Evolutionary conservation across 2,329 filamentous ascomycete species (phyloP).

Genomic region (Aspergillus thermomutatus): DNA sequence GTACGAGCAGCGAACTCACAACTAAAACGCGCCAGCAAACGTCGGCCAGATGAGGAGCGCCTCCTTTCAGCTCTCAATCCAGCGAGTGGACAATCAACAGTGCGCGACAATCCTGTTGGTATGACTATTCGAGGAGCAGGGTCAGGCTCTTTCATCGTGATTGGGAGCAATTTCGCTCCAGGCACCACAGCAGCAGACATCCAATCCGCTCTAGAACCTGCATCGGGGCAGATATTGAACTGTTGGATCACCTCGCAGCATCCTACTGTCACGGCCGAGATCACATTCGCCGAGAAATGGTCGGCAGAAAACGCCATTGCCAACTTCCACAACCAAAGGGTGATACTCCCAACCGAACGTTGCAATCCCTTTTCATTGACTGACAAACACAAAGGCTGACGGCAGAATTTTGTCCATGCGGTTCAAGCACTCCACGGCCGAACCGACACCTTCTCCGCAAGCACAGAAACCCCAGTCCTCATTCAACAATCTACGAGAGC

Average conservation of each 20-base stretch:
- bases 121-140: conserved; percentile 56
- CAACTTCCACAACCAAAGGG: conserved; percentile 62
- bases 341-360: conserved; percentile 24
- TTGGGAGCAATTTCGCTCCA: conserved; percentile 63
- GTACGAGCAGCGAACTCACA: conserved; percentile 17
- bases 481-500: conserved; percentile 37
- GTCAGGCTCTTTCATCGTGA: conserved; percentile 54
- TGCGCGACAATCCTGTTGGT: conserved; percentile 31
- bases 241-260: conserved; percentile 53
- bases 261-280: conserved; percentile 59
- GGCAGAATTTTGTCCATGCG: conserved; percentile 58
- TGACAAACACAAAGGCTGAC: conserved; percentile 50
- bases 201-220: conserved; percentile 55
- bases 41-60: conserved; percentile 34
- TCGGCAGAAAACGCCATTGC: conserved; percentile 58
- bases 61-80: conserved; percentile 29
- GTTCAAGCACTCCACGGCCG: conserved; percentile 39
- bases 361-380: background rate
- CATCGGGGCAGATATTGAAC: conserved; percentile 51
- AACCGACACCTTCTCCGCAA: conserved; percentile 11
- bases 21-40: conserved; percentile 27
- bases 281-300: conserved; percentile 53
- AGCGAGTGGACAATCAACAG: conserved; percentile 27
- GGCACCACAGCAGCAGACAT: conserved; percentile 65
- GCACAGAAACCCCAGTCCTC: conserved; percentile 12